These are phyloP conservation scores for Nymphaea colorata DNA, from an alignment of 164 flowering plant genomes.

Conservation along the genomic window DNA sequence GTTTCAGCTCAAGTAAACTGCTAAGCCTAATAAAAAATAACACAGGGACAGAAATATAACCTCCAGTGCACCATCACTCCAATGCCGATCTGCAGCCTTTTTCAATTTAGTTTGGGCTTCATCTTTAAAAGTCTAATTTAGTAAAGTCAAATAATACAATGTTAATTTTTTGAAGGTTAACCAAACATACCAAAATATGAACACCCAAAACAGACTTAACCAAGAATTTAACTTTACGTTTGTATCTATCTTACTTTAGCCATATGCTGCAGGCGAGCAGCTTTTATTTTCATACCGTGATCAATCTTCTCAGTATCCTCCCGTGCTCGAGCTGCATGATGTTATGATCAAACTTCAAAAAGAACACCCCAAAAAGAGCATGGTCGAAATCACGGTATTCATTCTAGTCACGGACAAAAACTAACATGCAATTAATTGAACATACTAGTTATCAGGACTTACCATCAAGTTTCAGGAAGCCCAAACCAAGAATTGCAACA, in stretches of 20 bases:
- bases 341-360: neutral
- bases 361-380: neutral
- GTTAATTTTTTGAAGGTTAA: no score
- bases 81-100: constrained; percentile 78
- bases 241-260: neutral
- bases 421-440: no score
- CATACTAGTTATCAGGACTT: constrained; percentile 3
- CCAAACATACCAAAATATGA: neutral
- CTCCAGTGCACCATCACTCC: constrained; percentile 97
- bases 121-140: constrained; percentile 57
- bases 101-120: constrained; percentile 70
- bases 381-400: neutral
- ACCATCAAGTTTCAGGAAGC: constrained; percentile 94
- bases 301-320: constrained; percentile 89
- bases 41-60: constrained; percentile 19
- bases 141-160: neutral
- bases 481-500: constrained; percentile 76
- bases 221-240: neutral
- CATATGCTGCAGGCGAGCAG: constrained; percentile 48
- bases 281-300: constrained; percentile 67
- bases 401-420: no score
- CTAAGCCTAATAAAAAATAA: neutral
- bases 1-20: neutral
- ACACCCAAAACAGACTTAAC: neutral
- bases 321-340: constrained; percentile 73